phyloP scores from a whole-genome alignment of 2,329 filamentous ascomycete species.

The Metarhizium robertsii region DNA sequence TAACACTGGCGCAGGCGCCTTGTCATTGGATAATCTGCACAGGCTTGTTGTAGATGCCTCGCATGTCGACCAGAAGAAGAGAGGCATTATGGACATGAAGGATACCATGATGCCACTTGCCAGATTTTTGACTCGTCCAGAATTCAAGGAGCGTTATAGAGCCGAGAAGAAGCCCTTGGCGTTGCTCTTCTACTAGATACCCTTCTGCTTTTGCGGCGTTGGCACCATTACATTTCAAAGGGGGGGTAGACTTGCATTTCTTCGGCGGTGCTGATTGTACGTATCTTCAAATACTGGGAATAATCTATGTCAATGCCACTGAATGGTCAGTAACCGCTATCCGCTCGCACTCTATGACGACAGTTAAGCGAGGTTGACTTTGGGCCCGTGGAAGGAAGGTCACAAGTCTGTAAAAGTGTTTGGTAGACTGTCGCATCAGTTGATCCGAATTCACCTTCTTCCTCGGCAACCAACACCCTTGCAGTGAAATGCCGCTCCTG shows the following conservation, averaged over 20 bases:
- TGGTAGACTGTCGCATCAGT: neutral
- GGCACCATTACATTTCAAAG: neutral
- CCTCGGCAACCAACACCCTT: neutral
- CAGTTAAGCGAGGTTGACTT: neutral
- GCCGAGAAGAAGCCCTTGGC: constrained; percentile 48
- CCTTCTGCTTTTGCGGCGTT: neutral
- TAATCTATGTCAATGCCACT: too few species aligned
- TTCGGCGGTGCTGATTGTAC: neutral
- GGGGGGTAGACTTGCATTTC: neutral
- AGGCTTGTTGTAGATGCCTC: constrained; percentile 84
- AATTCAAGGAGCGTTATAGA: constrained; percentile 62
- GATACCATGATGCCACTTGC: constrained; percentile 79
- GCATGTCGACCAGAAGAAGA: constrained; percentile 89
- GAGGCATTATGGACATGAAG: constrained; percentile 89
- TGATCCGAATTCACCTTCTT: neutral
- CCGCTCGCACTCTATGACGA: too few species aligned
- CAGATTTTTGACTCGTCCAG: constrained; percentile 59
- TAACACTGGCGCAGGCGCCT: constrained; percentile 39
- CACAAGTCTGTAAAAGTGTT: neutral
- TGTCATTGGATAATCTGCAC: constrained; percentile 63
- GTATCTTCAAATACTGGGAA: too few species aligned
- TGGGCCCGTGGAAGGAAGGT: neutral
- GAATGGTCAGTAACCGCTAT: too few species aligned
- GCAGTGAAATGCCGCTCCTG: neutral
- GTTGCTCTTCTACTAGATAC: constrained; percentile 53